phyloP scores from a whole-genome alignment of 495 filamentous ascomycete species.

The Parachaetomium inaequale region DNA sequence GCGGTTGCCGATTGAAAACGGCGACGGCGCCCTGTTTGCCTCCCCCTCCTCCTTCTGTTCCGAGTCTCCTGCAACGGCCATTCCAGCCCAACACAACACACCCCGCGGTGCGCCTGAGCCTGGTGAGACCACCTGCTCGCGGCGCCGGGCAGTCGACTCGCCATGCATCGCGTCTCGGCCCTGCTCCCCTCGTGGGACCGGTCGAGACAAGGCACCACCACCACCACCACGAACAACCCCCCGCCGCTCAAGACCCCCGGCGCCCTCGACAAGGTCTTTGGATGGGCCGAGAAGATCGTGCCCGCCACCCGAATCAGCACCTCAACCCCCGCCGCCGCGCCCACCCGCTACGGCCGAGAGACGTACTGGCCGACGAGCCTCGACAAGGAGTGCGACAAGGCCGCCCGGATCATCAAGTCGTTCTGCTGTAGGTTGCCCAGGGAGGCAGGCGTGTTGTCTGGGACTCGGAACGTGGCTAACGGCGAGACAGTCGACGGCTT shows the following conservation, averaged over 20 bases:
- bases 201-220: slow-evolving; percentile 28
- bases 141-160: slow-evolving; percentile 18
- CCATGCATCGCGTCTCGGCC: slow-evolving; percentile 51
- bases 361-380: slow-evolving; percentile 77
- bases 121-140: slow-evolving; percentile 16
- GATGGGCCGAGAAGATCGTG: slow-evolving; percentile 46
- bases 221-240: slow-evolving; percentile 11
- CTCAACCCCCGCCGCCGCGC: slow-evolving; percentile 53
- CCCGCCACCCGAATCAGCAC: slow-evolving; percentile 35
- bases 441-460: background rate
- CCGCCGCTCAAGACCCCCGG: slow-evolving; percentile 24
- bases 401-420: slow-evolving; percentile 74
- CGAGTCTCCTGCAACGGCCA: background rate
- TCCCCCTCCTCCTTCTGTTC: background rate
- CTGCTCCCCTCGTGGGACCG: slow-evolving; percentile 51
- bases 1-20: slow-evolving; percentile 11
- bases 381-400: slow-evolving; percentile 83
- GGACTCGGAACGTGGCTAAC: background rate
- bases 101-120: background rate
- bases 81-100: background rate
- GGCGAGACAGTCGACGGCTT: slow-evolving; percentile 44
- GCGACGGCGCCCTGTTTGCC: slow-evolving; percentile 3
- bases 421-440: slow-evolving; percentile 63
- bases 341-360: slow-evolving; percentile 50
- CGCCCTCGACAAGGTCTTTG: slow-evolving; percentile 43